Evolutionary conservation across 2,329 filamentous ascomycete species (phyloP), one percentile per base, ranked within the genome.

Genomic region (Hysterium pulicare): DNA sequence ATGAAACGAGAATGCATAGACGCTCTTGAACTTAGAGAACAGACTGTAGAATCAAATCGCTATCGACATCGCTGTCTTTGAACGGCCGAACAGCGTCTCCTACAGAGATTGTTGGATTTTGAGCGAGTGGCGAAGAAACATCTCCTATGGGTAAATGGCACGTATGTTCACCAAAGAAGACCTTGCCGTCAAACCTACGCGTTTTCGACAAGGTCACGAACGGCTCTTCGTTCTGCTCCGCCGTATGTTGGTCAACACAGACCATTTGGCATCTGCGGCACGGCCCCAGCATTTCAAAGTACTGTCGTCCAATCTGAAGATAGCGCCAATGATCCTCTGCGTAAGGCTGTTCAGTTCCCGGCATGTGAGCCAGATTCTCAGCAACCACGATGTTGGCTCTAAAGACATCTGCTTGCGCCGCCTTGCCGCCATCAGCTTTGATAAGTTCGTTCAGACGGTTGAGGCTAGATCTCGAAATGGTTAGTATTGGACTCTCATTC

Each of bases 251-350:
- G 58, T 98, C 84, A 34, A 97, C 81, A 61, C 91, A 96, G 8
- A 98, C 85, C 90, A 98, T 97, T 64, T 95, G 90, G 55, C 93
- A 98, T 45, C 93, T 75, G 46, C 89, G 80, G 58, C 93, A 98
- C 3, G 86, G 80, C 0, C 90, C 91, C 4, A 97, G 70, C 57
- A 94, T 80, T 47, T 85, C 75, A 55, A 88, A 86, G 8, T 69
- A 65, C 45, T 83, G 75, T 58, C 64, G 53, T 2, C 85, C 86
- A 44, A 96, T 85, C 7, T 69, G 73, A 31, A 95, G 57, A 13
- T 68, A 74, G 10, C 71, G 72, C 91, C 91, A 97, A 5, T 71
- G 64, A 53, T 97, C 93, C 68, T 97, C 91, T 0, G 78, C 76
- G 62, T 93, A 97, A 0, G 88, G 74, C 20, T 76, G 66, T 44